Evolutionary conservation across 345 rosid species (phyloP), one percentile per base, ranked within the genome.

Genomic region (Populus alba): DNA sequence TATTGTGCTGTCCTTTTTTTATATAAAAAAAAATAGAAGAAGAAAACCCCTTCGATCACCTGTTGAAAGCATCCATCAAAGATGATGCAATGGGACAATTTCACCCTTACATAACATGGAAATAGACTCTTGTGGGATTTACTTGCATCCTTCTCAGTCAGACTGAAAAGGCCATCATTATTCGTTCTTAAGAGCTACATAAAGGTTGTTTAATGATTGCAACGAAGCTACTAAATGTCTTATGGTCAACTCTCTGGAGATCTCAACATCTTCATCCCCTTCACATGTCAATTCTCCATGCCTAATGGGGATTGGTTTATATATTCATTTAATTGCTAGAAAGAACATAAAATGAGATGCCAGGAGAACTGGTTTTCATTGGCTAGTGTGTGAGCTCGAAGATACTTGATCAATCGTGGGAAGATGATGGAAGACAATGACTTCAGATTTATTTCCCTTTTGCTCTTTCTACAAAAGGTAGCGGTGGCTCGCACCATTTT

Each of bases 381-480:
- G 66, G 71, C 9, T 25, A 5, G 22, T 63, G 76, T 55, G 80
- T 72, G 77, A 79, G 70, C 3, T 6, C 8, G 37, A 79, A 8
- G 77, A 74, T 17, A 27, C 49, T 41, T 66, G 2, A 20, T 35
- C 0, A 10, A 65, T 41, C 12, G 49, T 15, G 73, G 62, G 77
- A 37, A 15, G 49, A 55, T 53, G 83, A 73, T 61, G 76, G 4
- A 23, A 61, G 83, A 76, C 71, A 25, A 29, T 47, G 84, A 70
- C 81, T 63, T 51, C 17, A 37, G 31, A 8, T 70, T 77, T 69
- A 12, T 70, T 77, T 69, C 61, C 66, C 41, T 70, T 62, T 71
- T 66, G 73, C 78, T 75, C 78, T 75, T 78, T 81, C 66, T 2
- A 29, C 66, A 73, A 47, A 81, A 66, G 69, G 59, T 27, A 7